A percentile compares a stretch with the other conserved stretches of the same genome.
These are phyloP conservation scores for Rhizophagus sp. DNA, from an alignment of 192 early-diverging fungal species.

Conservation along the genomic window DNA sequence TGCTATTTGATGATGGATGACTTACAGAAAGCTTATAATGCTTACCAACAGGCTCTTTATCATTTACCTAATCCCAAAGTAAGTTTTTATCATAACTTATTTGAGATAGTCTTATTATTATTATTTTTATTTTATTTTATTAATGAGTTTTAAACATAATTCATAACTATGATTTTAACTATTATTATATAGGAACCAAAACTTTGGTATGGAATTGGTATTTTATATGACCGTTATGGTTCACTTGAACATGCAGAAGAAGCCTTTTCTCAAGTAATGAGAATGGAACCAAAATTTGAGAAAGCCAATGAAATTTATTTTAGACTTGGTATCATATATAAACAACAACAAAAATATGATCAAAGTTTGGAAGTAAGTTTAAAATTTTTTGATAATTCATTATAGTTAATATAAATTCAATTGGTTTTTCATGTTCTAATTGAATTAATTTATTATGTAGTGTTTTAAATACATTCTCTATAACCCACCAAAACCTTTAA, in stretches of 20 bases:
- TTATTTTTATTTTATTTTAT: not conserved
- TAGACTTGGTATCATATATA: constrained; percentile 97
- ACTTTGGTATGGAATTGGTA: constrained; percentile 99
- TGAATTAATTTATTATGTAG: constrained; percentile 34
- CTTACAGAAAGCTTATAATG: constrained; percentile 89
- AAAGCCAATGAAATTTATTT: constrained; percentile 99
- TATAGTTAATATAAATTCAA: not conserved
- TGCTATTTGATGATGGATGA: constrained; percentile 97
- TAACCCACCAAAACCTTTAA: constrained; percentile 90
- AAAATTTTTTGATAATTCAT: too few relatives aligned
- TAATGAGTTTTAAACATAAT: constrained; percentile 3
- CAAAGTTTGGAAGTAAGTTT: constrained; percentile 63
- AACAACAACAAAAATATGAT: constrained; percentile 80
- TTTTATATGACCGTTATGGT: constrained; percentile 95
- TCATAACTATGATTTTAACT: not conserved
- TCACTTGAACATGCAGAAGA: constrained; percentile 97
- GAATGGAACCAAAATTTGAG: constrained; percentile 94
- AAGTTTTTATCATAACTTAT: constrained; percentile 19
- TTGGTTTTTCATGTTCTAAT: not conserved
- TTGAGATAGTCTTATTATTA: not conserved
- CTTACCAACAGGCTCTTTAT: constrained; percentile 96
- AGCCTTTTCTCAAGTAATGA: constrained; percentile 91
- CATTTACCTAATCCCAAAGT: constrained; percentile 89
- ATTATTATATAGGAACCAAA: constrained; percentile 76
- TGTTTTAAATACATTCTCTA: constrained; percentile 90